Conservation (phyloP, 768 basidiomycete species). For the Pleurotus salmoneostramineus region DNA sequence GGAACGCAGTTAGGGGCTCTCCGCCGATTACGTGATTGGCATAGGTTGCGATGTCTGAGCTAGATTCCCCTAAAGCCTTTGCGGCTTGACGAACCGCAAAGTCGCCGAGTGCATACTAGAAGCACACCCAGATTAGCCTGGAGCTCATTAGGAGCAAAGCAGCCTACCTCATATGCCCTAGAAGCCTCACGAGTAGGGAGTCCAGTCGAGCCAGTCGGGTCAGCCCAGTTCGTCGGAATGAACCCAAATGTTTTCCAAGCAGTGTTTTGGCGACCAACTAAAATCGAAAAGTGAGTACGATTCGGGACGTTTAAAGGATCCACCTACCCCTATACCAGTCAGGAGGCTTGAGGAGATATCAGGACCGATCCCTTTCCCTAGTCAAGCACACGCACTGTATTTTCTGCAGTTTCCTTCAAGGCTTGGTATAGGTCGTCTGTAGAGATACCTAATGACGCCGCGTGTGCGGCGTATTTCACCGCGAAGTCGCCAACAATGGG, state of each 20-base stretch:
- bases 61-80: constrained; percentile 32
- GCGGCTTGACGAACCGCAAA: constrained; percentile 52
- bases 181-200: constrained; percentile 48
- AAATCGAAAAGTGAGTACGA: not conserved
- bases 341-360: constrained; percentile 29
- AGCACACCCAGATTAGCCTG: not conserved
- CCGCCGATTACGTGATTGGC: too few species aligned
- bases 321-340: constrained; percentile 40
- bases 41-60: constrained; percentile 36
- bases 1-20: too few species aligned
- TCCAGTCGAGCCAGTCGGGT: constrained; percentile 43
- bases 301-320: not conserved
- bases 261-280: constrained; percentile 47
- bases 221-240: constrained; percentile 45
- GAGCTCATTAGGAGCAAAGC: not conserved
- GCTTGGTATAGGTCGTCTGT: constrained; percentile 45
- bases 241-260: constrained; percentile 48
- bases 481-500: constrained; percentile 50
- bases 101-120: constrained; percentile 45
- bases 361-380: too few species aligned
- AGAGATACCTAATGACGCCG: constrained; percentile 35
- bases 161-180: constrained; percentile 38
- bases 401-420: constrained; percentile 46
- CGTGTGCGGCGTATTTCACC: constrained; percentile 36
- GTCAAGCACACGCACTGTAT: constrained; percentile 32